These are phyloP conservation scores for Rosa lucieae DNA, from an alignment of 306 rosid genomes.

Conservation along the genomic window DNA sequence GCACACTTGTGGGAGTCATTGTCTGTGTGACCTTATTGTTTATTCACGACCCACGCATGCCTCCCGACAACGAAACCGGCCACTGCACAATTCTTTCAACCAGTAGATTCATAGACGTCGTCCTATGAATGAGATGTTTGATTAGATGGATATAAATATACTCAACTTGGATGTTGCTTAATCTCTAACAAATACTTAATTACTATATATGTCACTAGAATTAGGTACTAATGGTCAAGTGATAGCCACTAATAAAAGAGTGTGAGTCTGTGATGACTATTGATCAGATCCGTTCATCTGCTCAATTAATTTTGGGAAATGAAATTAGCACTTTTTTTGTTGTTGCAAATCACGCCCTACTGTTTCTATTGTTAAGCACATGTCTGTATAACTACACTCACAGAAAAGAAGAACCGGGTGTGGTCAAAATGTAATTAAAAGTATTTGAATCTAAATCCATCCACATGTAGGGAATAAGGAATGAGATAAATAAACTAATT, in stretches of 20 bases:
- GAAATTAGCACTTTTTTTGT: no score
- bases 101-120: neutral
- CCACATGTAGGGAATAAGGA: no score
- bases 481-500: no score
- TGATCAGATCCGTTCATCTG: neutral
- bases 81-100: constrained; percentile 9
- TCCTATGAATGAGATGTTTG: neutral
- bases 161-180: neutral
- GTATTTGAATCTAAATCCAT: no score
- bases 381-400: no score
- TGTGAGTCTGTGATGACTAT: neutral
- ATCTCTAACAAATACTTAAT: neutral
- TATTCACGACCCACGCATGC: constrained; percentile 1
- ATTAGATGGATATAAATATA: neutral
- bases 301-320: neutral
- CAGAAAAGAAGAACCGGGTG: no score
- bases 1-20: neutral
- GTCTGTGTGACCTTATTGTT: neutral
- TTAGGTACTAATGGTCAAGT: neutral
- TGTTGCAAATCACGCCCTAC: neutral
- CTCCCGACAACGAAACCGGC: constrained; percentile 27
- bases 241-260: neutral
- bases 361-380: neutral
- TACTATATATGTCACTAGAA: neutral
- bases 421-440: no score